phyloP scores from a whole-genome alignment of 2,329 filamentous ascomycete species.

The Aureobasidium zeae region DNA sequence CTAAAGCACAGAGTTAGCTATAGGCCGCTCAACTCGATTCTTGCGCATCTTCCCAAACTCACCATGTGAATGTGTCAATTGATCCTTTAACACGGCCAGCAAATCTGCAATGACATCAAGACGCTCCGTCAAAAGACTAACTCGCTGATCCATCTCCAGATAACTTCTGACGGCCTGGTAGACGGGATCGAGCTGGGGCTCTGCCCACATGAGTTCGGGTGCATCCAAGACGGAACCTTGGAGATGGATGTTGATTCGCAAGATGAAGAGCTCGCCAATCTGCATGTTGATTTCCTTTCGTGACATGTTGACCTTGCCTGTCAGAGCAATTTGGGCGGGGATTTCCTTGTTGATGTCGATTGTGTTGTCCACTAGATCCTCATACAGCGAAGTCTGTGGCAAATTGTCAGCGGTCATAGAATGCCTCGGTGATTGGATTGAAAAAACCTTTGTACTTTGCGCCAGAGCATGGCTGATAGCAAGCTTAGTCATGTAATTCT shows the following conservation, averaged over 20 bases:
- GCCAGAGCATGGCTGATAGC: constrained; percentile 92
- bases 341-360: constrained; percentile 91
- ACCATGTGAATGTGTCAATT: constrained; percentile 85
- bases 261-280: constrained; percentile 94
- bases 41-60: constrained; percentile 47
- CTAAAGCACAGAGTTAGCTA: constrained; percentile 23
- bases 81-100: constrained; percentile 86
- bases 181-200: constrained; percentile 90
- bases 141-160: constrained; percentile 94
- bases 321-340: constrained; percentile 82
- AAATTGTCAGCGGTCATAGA: neutral
- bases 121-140: constrained; percentile 78
- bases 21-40: constrained; percentile 49
- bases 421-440: too few species aligned
- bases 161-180: constrained; percentile 94
- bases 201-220: constrained; percentile 96
- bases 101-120: constrained; percentile 90
- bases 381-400: constrained; percentile 75
- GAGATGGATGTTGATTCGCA: constrained; percentile 95
- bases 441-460: constrained; percentile 76
- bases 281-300: constrained; percentile 97
- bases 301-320: constrained; percentile 82
- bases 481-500: constrained; percentile 96
- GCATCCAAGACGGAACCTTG: constrained; percentile 95
- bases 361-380: constrained; percentile 87